Base-by-base conservation (phyloP, 306 rosid species). In the Quercus robur region DNA sequence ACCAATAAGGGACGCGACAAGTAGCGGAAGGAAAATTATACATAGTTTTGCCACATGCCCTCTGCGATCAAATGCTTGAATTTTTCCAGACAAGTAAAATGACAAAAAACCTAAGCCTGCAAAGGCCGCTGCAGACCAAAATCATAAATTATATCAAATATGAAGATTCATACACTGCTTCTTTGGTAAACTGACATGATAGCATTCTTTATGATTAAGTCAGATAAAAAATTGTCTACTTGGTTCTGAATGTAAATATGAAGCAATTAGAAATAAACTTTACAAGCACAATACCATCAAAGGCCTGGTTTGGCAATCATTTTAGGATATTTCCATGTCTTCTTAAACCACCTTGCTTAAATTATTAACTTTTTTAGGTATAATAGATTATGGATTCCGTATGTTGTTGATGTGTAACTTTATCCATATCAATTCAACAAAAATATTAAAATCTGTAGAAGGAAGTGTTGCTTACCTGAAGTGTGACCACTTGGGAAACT, bases 401-500 rank as follows among this genome's bases (percentile, higher is more conserved):
- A 67, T 70, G 12, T 2, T 52, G 74, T 63, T 77, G 26, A 25
- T 49, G 33, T 6, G 28, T 19, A 35, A 6, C 11, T 8, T 35
- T 20, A 5, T 33, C 12, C 57, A 71, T 25, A 46, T 17, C 49
- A 19, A 30, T 25, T 11, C 44, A 74, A 5, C 56, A 41, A 51
- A 80, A 9, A 8, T 7, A 1, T 26, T 38, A 13, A 31, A 46
- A n/a, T 28, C n/a, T 6, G 13, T 1, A 25, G 80, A 64, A 25
- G 70, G 41, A 54, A 78, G 70, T 68, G 81, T 46, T 82, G 56
- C 94, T 87, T 87, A 95, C 99, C 86, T 77, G 99, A 90, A 76
- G 98, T 85, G 71, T 95, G 99, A 13, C 97, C 99, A 46, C 99
- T 95, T 33, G 99, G 99, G 73, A 95, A 95, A 83, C 98, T 95